These are phyloP conservation scores for Cadophora sp. DNA, from an alignment of 2,329 filamentous ascomycete genomes.

Conservation along the genomic window DNA sequence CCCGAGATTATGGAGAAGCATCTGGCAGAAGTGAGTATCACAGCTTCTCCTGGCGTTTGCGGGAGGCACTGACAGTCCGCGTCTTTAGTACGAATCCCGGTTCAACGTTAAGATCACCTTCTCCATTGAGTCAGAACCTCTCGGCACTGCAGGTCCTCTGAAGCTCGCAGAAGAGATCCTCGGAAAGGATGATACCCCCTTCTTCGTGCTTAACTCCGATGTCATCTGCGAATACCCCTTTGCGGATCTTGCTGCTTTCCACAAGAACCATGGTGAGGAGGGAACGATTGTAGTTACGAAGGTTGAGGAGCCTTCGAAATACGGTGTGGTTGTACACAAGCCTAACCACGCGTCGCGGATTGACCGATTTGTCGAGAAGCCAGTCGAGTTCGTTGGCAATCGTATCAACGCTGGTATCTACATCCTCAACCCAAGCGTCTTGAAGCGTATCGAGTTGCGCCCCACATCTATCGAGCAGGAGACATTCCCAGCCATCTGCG, in stretches of 20 bases:
- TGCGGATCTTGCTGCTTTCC: constrained; percentile 86
- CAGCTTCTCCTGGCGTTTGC: not conserved
- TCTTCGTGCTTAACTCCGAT: constrained; percentile 98
- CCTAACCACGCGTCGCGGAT: constrained; percentile 89
- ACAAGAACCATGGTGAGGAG: constrained; percentile 91
- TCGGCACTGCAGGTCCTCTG: constrained; percentile 92
- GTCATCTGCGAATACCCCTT: constrained; percentile 99
- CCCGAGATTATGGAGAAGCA: constrained; percentile 97
- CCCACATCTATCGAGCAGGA: constrained; percentile 99
- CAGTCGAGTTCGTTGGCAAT: constrained; percentile 97
- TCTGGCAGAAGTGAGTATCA: constrained; percentile 76
- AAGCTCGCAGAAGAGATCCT: constrained; percentile 95
- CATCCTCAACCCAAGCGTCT: constrained; percentile 91
- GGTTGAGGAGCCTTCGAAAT: constrained; percentile 98
- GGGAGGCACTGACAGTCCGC: constrained; percentile 29
- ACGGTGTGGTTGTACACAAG: constrained; percentile 98
- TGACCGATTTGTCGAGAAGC: constrained; percentile 99
- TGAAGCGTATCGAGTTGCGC: constrained; percentile 91
- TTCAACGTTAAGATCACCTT: constrained; percentile 97
- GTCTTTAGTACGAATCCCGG: constrained; percentile 79
- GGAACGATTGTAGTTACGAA: constrained; percentile 98
- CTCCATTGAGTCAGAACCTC: constrained; percentile 93
- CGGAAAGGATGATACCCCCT: constrained; percentile 90
- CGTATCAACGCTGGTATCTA: constrained; percentile 99
- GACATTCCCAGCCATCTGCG: constrained; percentile 93